Evolutionary conservation across 1,139 yeast genomes (phyloP).

Genomic region (Chernovozyma aurita): DNA sequence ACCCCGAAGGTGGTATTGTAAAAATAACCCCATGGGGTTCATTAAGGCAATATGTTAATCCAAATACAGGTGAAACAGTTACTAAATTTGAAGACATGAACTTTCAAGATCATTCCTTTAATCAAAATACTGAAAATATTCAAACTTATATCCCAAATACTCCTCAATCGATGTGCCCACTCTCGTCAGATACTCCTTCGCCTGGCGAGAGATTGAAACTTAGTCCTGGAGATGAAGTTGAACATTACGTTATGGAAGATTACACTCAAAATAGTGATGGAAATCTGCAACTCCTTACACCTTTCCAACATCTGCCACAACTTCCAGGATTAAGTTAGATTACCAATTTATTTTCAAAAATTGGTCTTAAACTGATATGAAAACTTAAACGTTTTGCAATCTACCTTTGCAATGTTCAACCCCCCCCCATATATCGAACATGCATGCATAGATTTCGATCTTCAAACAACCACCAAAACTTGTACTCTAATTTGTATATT

Average conservation of each 20-base stretch:
- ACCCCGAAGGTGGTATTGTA: slow-evolving; percentile 62
- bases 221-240: slow-evolving; percentile 40
- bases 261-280: slow-evolving; percentile 16
- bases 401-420: too few species aligned
- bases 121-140: slow-evolving; percentile 14
- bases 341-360: too few species aligned
- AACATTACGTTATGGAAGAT: slow-evolving; percentile 38
- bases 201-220: slow-evolving; percentile 15
- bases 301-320: not conserved
- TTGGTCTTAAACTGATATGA: too few species aligned
- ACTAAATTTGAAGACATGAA: slow-evolving; percentile 42
- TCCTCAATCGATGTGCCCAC: slow-evolving; percentile 9
- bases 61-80: slow-evolving; percentile 30
- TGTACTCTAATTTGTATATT: too few species aligned
- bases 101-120: slow-evolving; percentile 34
- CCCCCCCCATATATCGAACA: too few species aligned
- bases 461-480: not conserved
- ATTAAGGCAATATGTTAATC: slow-evolving; percentile 30
- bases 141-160: slow-evolving; percentile 5
- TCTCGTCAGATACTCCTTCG: slow-evolving; percentile 10
- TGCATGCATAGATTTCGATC: too few species aligned
- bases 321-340: not conserved
- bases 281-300: slow-evolving; percentile 5
- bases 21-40: slow-evolving; percentile 65
- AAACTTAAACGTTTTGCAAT: too few species aligned